Percentiles rank a stretch among this genome's conserved stretches.
phyloP scores from a whole-genome alignment of 169 alveolate species.

The Plasmodium vivax region DNA sequence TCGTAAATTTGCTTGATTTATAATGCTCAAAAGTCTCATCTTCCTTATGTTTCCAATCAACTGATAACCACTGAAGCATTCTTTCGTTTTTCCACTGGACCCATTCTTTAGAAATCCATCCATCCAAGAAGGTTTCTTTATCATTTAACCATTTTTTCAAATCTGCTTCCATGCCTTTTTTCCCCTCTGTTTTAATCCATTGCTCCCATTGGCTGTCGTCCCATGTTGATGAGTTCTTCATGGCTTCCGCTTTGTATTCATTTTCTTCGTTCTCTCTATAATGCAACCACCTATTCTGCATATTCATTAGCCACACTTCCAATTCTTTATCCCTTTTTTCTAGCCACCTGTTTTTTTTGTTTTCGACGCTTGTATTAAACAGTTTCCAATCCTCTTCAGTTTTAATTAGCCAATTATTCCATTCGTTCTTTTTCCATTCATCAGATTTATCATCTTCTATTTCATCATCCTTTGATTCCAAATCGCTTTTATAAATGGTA shows the following conservation, averaged over 20 bases:
- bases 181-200: constrained; percentile 28
- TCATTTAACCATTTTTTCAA: constrained; percentile 13
- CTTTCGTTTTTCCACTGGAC: constrained; percentile 16
- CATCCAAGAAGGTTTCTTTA: neutral
- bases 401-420: constrained; percentile 17
- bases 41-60: constrained; percentile 25
- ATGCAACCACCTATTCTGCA: constrained; percentile 5
- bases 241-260: neutral
- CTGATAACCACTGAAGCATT: constrained; percentile 6
- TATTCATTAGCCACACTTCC: neutral
- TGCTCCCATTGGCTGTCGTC: constrained; percentile 4
- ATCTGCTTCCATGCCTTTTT: neutral
- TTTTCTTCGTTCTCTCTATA: neutral
- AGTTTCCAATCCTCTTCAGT: constrained; percentile 19
- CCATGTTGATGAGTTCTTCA: neutral
- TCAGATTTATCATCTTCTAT: neutral
- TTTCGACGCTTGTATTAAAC: neutral
- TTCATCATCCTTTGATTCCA: neutral
- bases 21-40: constrained; percentile 2
- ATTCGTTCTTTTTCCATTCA: constrained; percentile 27
- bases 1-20: neutral
- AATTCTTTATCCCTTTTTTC: constrained; percentile 2
- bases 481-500: neutral
- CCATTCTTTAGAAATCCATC: neutral
- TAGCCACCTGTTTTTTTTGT: constrained; percentile 11